Conservation (phyloP, 257 asterid species). For the Capsicum chinense region DNA sequence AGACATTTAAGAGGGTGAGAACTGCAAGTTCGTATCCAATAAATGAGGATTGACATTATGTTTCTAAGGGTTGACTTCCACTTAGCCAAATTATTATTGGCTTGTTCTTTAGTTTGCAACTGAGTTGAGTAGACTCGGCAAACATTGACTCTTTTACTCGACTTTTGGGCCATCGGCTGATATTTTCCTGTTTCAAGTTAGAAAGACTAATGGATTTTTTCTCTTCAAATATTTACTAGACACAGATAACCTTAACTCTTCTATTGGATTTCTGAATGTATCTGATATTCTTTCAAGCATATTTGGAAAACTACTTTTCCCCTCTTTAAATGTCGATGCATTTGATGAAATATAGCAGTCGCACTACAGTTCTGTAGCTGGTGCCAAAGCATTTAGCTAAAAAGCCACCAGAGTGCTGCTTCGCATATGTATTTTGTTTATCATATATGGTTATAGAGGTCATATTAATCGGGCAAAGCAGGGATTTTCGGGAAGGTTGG, state of each 20-base stretch:
- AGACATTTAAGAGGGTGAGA: background rate
- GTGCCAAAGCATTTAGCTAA: background rate
- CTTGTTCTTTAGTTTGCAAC: background rate
- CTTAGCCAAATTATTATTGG: background rate
- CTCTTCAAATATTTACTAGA: background rate
- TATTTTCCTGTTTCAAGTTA: no score
- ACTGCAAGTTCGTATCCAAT: background rate
- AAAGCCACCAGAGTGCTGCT: background rate
- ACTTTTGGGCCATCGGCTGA: background rate
- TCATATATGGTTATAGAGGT: constrained; percentile 2
- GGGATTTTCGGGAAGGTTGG: background rate
- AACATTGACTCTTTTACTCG: background rate
- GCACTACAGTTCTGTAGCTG: background rate
- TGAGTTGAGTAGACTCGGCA: background rate
- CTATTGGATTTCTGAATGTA: background rate
- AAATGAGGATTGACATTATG: background rate
- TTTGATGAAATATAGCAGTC: background rate
- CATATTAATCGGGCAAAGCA: background rate
- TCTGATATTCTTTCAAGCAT: background rate
- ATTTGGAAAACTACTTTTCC: background rate
- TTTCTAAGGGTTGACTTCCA: background rate
- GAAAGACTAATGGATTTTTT: no score
- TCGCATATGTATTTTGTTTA: background rate
- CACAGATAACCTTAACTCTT: background rate
- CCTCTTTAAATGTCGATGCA: background rate